Evolutionary conservation across 2,329 filamentous ascomycete genomes (phyloP).

Genomic region (Sphaerulina vaccinii): DNA sequence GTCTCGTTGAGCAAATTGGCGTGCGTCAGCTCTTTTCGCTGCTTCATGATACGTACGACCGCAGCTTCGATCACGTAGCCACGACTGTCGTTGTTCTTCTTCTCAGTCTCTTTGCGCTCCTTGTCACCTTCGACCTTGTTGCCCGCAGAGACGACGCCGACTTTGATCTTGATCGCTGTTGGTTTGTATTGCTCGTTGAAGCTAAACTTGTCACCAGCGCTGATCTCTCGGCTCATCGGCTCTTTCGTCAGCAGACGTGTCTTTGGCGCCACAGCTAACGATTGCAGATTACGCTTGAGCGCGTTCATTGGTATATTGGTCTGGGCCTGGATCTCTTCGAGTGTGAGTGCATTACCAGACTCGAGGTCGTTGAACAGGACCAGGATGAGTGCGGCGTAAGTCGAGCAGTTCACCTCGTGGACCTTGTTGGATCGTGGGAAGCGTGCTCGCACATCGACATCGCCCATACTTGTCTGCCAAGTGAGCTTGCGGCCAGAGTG

Average conservation of each 20-base stretch:
- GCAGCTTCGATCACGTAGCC: constrained; percentile 72
- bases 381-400: constrained; percentile 87
- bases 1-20: constrained; percentile 70
- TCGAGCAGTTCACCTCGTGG: constrained; percentile 89
- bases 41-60: constrained; percentile 84
- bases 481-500: constrained; percentile 85
- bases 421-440: constrained; percentile 66
- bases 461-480: constrained; percentile 76
- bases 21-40: constrained; percentile 69
- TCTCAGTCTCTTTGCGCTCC: constrained; percentile 68
- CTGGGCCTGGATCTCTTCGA: constrained; percentile 76
- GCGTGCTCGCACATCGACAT: constrained; percentile 78
- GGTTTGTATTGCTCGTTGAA: constrained; percentile 82
- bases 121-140: constrained; percentile 79
- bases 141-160: constrained; percentile 74
- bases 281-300: constrained; percentile 74
- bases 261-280: constrained; percentile 79
- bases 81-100: constrained; percentile 71
- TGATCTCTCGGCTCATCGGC: constrained; percentile 74
- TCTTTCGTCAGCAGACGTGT: constrained; percentile 78
- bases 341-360: constrained; percentile 51
- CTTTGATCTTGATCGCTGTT: constrained; percentile 83
- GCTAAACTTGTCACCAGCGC: constrained; percentile 71
- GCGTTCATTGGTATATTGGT: constrained; percentile 77
- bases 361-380: constrained; percentile 81